These are phyloP conservation scores for Fusarium longipes DNA, from an alignment of 2,329 filamentous ascomycete species.

Conservation along the genomic window DNA sequence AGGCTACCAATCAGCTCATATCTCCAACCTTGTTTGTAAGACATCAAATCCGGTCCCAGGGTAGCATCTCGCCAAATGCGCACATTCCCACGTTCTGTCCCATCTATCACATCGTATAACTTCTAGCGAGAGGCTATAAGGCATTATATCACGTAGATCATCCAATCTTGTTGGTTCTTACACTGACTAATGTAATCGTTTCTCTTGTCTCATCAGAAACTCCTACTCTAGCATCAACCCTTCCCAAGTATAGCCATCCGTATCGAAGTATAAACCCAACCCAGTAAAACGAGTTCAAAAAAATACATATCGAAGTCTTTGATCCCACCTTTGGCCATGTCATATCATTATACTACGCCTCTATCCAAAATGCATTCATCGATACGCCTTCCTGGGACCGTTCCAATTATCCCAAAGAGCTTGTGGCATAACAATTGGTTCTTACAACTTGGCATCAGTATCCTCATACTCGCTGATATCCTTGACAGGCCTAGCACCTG, in stretches of 20 bases:
- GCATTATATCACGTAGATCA: not conserved
- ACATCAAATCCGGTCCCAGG: not conserved
- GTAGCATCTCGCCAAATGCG: not conserved
- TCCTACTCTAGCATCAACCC: not conserved
- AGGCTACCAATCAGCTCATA: not conserved
- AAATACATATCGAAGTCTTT: slow-evolving; percentile 1
- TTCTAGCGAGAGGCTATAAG: not conserved
- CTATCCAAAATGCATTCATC: slow-evolving; percentile 29
- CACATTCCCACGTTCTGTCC: not conserved
- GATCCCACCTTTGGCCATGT: slow-evolving; percentile 10
- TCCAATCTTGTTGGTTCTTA: not conserved
- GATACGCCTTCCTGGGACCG: slow-evolving; percentile 7
- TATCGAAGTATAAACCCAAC: slow-evolving; percentile 18
- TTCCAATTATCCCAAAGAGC: slow-evolving; percentile 9
- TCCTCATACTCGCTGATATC: slow-evolving; percentile 90
- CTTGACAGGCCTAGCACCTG: slow-evolving; percentile 76
- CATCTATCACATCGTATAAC: not conserved
- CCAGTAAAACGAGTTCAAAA: slow-evolving; percentile 11
- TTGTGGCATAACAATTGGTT: not conserved
- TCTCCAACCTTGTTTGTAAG: not conserved
- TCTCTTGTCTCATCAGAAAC: not conserved
- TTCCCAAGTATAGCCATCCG: not conserved
- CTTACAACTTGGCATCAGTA: slow-evolving; percentile 79
- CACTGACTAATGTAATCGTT: not conserved
- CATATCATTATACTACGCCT: slow-evolving; percentile 19